These are phyloP conservation scores for Mycena kentingensis DNA, from an alignment of 768 basidiomycete genomes.

Conservation along the genomic window DNA sequence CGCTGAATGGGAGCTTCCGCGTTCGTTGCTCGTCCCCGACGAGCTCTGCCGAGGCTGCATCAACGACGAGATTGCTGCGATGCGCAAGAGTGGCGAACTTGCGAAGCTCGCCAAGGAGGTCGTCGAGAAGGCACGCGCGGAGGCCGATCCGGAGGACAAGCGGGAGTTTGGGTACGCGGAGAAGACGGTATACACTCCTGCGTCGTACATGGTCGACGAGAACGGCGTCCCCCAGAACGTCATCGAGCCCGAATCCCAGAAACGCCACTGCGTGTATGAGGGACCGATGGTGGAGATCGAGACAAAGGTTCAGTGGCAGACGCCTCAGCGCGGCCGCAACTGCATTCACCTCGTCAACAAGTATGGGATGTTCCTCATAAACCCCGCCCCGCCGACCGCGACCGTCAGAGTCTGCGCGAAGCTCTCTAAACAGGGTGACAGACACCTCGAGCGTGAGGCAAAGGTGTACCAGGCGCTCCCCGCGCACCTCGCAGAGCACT, in stretches of 20 bases:
- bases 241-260: conserved; percentile 3
- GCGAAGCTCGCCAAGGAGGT: conserved; percentile 25
- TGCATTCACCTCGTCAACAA: conserved; percentile 31
- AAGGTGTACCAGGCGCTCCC: conserved; percentile 48
- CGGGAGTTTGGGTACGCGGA: conserved; percentile 6
- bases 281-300: conserved; percentile 30
- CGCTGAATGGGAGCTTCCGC: conserved; percentile 56
- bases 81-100: conserved; percentile 4
- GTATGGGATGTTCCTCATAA: background rate
- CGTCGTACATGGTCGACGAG: background rate
- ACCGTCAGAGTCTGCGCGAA: conserved; percentile 48
- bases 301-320: conserved; percentile 35
- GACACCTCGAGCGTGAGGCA: conserved; percentile 43
- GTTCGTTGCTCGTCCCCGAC: conserved; percentile 36
- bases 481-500: conserved; percentile 48
- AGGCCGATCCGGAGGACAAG: conserved; percentile 16
- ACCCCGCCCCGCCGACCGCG: conserved; percentile 35
- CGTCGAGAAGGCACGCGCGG: conserved; percentile 29
- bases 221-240: background rate
- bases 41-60: conserved; percentile 43
- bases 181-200: conserved; percentile 2
- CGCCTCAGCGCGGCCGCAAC: conserved; percentile 30
- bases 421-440: conserved; percentile 40
- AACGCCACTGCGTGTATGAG: conserved; percentile 21
- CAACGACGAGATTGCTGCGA: conserved; percentile 28